Conservation (phyloP, 441 rosid species). For the Pelargonium australe region DNA sequence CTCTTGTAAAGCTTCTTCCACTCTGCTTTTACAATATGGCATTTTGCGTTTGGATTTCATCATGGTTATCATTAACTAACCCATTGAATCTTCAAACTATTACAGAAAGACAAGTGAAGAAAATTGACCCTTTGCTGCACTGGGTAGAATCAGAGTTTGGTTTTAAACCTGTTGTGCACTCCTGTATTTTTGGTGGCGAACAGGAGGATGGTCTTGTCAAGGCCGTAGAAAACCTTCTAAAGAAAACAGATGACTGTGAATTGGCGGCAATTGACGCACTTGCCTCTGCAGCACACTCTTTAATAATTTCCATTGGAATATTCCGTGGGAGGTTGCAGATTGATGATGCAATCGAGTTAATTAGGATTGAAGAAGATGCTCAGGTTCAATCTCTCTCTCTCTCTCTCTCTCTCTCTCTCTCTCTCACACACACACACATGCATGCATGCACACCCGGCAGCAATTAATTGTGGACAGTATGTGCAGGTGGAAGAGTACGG, state of each 20-base stretch:
- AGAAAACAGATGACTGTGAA: constrained; percentile 68
- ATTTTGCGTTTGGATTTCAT: neutral
- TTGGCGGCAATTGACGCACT: constrained; percentile 86
- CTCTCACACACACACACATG: neutral
- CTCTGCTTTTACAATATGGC: neutral
- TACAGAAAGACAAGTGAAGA: constrained; percentile 73
- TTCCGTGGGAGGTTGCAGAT: constrained; percentile 67
- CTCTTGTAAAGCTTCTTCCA: neutral
- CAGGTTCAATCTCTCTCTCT: constrained; percentile 45
- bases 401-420: neutral
- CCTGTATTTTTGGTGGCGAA: constrained; percentile 80
- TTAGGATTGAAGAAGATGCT: constrained; percentile 91
- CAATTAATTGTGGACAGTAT: constrained; percentile 2
- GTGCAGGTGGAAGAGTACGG: constrained; percentile 92
- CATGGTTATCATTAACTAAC: neutral
- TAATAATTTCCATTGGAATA: constrained; percentile 63
- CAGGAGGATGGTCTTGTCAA: constrained; percentile 76
- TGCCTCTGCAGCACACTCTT: constrained; percentile 79
- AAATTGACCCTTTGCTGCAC: constrained; percentile 75
- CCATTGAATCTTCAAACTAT: constrained; percentile 12
- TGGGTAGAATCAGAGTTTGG: constrained; percentile 92
- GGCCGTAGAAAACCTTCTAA: constrained; percentile 57
- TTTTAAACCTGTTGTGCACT: constrained; percentile 63
- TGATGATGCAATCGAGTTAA: constrained; percentile 80
- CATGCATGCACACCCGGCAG: neutral